These are phyloP conservation scores for Beta corolliflora DNA, from an alignment of 179 eudicot species.

Conservation along the genomic window DNA sequence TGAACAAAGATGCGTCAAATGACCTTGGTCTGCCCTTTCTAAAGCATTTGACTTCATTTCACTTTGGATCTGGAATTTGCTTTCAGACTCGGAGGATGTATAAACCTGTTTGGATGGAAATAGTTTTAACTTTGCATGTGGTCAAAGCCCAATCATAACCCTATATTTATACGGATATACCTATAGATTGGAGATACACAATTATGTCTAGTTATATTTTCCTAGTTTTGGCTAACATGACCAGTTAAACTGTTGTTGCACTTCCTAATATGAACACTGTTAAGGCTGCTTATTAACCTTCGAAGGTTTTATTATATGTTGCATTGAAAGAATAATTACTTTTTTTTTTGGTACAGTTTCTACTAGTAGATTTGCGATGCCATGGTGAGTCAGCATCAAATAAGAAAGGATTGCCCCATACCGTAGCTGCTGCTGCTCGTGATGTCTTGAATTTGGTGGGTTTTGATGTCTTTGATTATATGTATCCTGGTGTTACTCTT, in stretches of 20 bases:
- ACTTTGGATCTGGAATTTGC: not conserved
- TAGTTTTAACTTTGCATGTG: not conserved
- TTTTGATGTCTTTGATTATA: not conserved
- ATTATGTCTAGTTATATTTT: not conserved
- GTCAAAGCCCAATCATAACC: not conserved
- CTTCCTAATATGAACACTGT: not conserved
- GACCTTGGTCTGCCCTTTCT: not conserved
- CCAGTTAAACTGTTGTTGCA: not conserved
- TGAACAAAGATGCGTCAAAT: too few relatives aligned
- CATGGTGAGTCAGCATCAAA: conserved; percentile 88
- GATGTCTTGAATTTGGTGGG: conserved; percentile 84
- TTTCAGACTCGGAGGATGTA: not conserved
- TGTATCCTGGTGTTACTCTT: not conserved
- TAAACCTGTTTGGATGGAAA: not conserved
- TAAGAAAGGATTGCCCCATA: conserved; percentile 66
- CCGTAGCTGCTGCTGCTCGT: conserved; percentile 88
- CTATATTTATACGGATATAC: not conserved
- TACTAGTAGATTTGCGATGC: conserved; percentile 86
- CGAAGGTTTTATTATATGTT: not conserved
- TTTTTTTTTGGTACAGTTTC: conserved; percentile 55
- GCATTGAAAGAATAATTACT: too few relatives aligned
- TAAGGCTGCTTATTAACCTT: not conserved
- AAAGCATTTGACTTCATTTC: not conserved
- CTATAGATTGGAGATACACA: not conserved
- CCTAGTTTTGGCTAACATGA: not conserved